phyloP scores from a whole-genome alignment of 805 yeast species.

The Metschnikowia peoriensis region DNA sequence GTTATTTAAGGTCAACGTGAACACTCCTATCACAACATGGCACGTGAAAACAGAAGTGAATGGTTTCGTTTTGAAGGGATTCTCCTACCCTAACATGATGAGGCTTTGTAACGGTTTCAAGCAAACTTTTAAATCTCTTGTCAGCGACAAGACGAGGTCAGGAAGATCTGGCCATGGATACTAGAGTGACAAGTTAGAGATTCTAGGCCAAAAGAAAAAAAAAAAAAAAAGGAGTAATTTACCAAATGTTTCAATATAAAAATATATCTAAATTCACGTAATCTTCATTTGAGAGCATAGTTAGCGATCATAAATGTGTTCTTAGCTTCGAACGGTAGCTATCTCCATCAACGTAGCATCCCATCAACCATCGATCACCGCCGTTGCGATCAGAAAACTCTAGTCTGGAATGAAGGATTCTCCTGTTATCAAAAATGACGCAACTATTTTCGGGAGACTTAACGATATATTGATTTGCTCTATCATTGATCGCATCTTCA shows the following conservation, averaged over 20 bases:
- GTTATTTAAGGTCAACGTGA: conserved; percentile 77
- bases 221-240: background rate
- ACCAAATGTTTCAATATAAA: background rate
- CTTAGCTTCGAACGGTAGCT: conserved; percentile 58
- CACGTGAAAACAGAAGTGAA: conserved; percentile 86
- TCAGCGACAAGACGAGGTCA: conserved; percentile 20
- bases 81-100: conserved; percentile 85
- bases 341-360: conserved; percentile 73
- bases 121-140: conserved; percentile 47
- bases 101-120: conserved; percentile 94
- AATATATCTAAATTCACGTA: background rate
- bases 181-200: background rate
- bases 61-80: conserved; percentile 77
- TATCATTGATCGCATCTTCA: conserved; percentile 54
- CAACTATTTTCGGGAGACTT: conserved; percentile 59
- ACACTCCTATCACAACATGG: conserved; percentile 75
- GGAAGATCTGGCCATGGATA: conserved; percentile 16
- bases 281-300: background rate
- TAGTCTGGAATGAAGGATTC: conserved; percentile 64
- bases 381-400: conserved; percentile 42
- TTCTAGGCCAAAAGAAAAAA: background rate
- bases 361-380: conserved; percentile 68
- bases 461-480: conserved; percentile 52
- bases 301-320: background rate
- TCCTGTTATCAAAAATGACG: conserved; percentile 67